A percentile compares a stretch with the other conserved stretches of the same genome.
Evolutionary conservation across 352 stramenopile species (phyloP).

Genomic region (Phytophthora idaei): DNA sequence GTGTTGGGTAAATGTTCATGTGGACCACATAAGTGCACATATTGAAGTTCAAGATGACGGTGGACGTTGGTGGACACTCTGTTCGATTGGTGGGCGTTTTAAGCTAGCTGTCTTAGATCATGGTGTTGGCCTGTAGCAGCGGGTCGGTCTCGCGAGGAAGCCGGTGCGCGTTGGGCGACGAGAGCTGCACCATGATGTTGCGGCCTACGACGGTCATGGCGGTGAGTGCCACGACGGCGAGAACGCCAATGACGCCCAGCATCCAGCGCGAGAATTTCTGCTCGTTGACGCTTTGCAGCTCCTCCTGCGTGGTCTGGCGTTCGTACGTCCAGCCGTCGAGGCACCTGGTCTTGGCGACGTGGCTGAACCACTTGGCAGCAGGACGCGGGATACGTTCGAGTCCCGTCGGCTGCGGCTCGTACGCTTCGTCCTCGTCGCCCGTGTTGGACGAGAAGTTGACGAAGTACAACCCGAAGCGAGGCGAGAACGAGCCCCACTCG

Average conservation of each 20-base stretch:
- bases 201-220: slow-evolving; percentile 25
- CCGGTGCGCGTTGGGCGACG: slow-evolving; percentile 18
- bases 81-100: background rate
- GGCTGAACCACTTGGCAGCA: slow-evolving; percentile 57
- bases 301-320: slow-evolving; percentile 3
- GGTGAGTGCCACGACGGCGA: slow-evolving; percentile 17
- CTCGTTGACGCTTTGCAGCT: slow-evolving; percentile 28
- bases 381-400: slow-evolving; percentile 51
- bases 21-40: slow-evolving; percentile 5
- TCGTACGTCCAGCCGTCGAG: slow-evolving; percentile 37
- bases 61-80: background rate
- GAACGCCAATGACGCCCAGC: slow-evolving; percentile 18
- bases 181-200: slow-evolving; percentile 35
- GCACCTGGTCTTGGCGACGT: slow-evolving; percentile 61
- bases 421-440: slow-evolving; percentile 40
- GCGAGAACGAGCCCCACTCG: slow-evolving; percentile 90
- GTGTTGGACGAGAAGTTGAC: slow-evolving; percentile 56
- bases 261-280: slow-evolving; percentile 29
- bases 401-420: slow-evolving; percentile 22
- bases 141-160: slow-evolving; percentile 33
- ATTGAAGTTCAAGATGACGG: slow-evolving; percentile 2
- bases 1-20: background rate
- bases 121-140: slow-evolving; percentile 27
- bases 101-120: slow-evolving; percentile 19
- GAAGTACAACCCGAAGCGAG: slow-evolving; percentile 71